Conservation (phyloP, 495 filamentous ascomycete species). For the Trichoderma erinaceum region DNA sequence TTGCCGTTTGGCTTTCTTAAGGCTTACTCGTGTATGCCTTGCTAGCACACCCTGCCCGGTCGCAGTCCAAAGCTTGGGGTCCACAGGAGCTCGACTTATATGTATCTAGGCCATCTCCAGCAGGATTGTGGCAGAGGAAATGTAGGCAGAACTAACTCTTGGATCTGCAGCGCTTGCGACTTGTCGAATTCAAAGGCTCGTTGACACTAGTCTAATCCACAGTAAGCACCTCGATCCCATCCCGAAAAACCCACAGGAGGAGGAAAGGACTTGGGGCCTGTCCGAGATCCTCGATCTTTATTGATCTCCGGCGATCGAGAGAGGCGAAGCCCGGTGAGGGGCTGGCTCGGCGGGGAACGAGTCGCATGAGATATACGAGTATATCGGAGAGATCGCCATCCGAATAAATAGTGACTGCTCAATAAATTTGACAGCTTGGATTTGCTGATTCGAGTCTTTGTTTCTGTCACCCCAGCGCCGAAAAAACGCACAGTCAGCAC, state of each 20-base stretch:
- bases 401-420: too few species aligned
- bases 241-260: background rate
- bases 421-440: too few species aligned
- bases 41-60: constrained; percentile 2
- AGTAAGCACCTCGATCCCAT: background rate
- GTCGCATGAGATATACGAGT: background rate
- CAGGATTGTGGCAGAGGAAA: background rate
- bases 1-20: background rate
- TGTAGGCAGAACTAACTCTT: background rate
- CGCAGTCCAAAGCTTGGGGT: background rate
- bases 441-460: too few species aligned
- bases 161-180: background rate
- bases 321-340: background rate
- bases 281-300: background rate
- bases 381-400: too few species aligned
- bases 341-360: background rate
- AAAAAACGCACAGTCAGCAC: background rate
- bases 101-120: constrained; percentile 8
- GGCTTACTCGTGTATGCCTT: background rate
- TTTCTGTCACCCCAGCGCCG: background rate
- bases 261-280: background rate
- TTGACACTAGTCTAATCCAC: background rate
- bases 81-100: constrained; percentile 3
- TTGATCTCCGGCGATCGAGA: background rate
- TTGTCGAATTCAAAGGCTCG: background rate